phyloP scores from a whole-genome alignment of 1,139 yeast genomes.

The Lodderomyces elongisporus region DNA sequence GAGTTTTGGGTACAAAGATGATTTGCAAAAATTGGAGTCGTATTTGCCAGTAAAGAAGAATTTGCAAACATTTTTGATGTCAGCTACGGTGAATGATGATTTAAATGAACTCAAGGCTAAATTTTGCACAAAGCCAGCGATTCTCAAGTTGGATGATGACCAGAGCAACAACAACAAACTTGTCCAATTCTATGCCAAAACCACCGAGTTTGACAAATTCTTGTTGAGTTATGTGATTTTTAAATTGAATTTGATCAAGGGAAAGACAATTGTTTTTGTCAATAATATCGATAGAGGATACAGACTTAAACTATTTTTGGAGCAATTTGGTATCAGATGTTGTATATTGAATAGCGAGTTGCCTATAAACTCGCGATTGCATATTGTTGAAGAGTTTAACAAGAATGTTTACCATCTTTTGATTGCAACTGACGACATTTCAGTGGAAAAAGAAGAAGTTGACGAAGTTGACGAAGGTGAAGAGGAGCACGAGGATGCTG shows the following conservation, averaged over 20 bases:
- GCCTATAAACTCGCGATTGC: constrained; percentile 88
- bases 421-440: constrained; percentile 82
- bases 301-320: constrained; percentile 81
- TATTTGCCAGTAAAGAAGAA: constrained; percentile 67
- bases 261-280: constrained; percentile 87
- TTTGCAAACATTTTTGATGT: constrained; percentile 89
- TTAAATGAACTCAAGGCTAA: constrained; percentile 67
- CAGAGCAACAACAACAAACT: constrained; percentile 54
- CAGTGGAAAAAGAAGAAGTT: constrained; percentile 45
- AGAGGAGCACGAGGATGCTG: constrained; percentile 33
- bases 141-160: constrained; percentile 71
- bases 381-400: constrained; percentile 93
- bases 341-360: constrained; percentile 89
- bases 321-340: constrained; percentile 88
- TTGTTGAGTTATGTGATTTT: constrained; percentile 85
- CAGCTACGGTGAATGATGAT: constrained; percentile 92
- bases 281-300: constrained; percentile 95
- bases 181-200: constrained; percentile 80
- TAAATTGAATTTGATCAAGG: constrained; percentile 83
- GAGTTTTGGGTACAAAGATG: constrained; percentile 89
- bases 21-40: constrained; percentile 59
- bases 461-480: constrained; percentile 41
- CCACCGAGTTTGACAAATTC: constrained; percentile 88
- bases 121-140: constrained; percentile 84
- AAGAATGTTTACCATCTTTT: constrained; percentile 80